Percentiles rank a stretch among this genome's conserved stretches.
Evolutionary conservation across 2,329 filamentous ascomycete genomes (phyloP).

Genomic region (Colletotrichum shisoi): DNA sequence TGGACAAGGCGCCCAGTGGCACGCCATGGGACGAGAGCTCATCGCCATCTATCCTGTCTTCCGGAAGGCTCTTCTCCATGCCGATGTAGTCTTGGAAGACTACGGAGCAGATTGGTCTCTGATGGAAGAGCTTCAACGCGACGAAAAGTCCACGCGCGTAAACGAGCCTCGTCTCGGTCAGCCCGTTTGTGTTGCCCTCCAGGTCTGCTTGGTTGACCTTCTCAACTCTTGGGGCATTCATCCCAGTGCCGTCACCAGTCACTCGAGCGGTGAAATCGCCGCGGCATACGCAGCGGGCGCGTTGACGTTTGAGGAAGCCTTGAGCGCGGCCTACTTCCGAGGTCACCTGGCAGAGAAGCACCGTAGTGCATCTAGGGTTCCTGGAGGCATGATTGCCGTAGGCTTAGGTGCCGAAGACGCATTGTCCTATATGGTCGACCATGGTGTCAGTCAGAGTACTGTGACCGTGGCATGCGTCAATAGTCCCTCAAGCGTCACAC

Average conservation of each 20-base stretch:
- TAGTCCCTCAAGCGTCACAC: constrained; percentile 48
- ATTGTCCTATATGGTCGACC: constrained; percentile 22
- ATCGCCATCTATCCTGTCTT: constrained; percentile 41
- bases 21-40: constrained; percentile 48
- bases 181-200: constrained; percentile 56
- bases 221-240: constrained; percentile 54
- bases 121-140: constrained; percentile 48
- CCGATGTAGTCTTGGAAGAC: not conserved
- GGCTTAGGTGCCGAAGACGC: constrained; percentile 41
- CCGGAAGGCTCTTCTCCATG: constrained; percentile 29
- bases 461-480: constrained; percentile 52
- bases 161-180: constrained; percentile 53
- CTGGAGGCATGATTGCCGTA: constrained; percentile 49
- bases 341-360: constrained; percentile 40
- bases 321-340: constrained; percentile 47
- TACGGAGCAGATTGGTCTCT: constrained; percentile 44
- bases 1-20: constrained; percentile 52
- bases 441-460: constrained; percentile 20
- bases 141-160: constrained; percentile 46
- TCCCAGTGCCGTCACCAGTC: constrained; percentile 53
- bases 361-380: constrained; percentile 4
- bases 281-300: constrained; percentile 54
- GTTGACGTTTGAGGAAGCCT: constrained; percentile 44
- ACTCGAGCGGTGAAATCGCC: constrained; percentile 59
- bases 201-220: constrained; percentile 56